Evolutionary conservation across 768 basidiomycete genomes (phyloP).

Genomic region (Suillus brevipes): DNA sequence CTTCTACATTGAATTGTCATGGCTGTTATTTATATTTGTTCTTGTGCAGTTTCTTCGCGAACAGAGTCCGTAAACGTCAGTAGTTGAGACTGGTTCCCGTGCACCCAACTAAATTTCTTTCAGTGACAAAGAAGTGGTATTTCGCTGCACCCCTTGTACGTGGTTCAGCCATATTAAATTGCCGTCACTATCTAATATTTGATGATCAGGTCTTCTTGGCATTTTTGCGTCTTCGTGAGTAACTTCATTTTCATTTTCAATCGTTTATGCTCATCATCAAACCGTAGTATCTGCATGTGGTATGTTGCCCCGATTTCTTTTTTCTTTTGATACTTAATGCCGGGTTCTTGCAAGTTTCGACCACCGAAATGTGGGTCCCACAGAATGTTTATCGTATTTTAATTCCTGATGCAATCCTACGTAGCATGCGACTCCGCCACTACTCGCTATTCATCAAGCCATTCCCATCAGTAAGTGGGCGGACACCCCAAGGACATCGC

Average conservation of each 20-base stretch:
- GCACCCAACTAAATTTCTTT: conserved; percentile 3
- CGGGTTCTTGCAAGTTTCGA: conserved; percentile 23
- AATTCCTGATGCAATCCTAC: not conserved
- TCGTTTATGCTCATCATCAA: not conserved
- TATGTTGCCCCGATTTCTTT: conserved; percentile 12
- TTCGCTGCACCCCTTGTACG: conserved; percentile 31
- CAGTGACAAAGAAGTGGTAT: conserved; percentile 36
- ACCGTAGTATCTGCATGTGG: conserved; percentile 30
- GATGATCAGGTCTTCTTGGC: conserved; percentile 28
- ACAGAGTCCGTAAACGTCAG: conserved; percentile 36
- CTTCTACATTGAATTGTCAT: not conserved
- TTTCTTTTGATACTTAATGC: not conserved
- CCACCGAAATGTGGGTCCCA: conserved; percentile 30
- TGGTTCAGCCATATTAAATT: not conserved
- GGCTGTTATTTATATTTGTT: not conserved
- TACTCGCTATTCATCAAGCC: conserved; percentile 33
- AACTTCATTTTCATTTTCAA: not conserved
- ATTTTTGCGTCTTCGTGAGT: conserved; percentile 35
- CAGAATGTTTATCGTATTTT: not conserved
- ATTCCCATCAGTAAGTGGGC: conserved; percentile 26
- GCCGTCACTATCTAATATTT: not conserved
- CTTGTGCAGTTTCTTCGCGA: conserved; percentile 31
- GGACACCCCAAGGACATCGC: not conserved
- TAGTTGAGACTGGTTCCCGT: not conserved
- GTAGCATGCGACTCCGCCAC: conserved; percentile 27